A percentile compares a stretch with the other conserved stretches of the same genome.
Conservation (phyloP, 2,329 filamentous ascomycete species). For the Calonectria pauciramosa region DNA sequence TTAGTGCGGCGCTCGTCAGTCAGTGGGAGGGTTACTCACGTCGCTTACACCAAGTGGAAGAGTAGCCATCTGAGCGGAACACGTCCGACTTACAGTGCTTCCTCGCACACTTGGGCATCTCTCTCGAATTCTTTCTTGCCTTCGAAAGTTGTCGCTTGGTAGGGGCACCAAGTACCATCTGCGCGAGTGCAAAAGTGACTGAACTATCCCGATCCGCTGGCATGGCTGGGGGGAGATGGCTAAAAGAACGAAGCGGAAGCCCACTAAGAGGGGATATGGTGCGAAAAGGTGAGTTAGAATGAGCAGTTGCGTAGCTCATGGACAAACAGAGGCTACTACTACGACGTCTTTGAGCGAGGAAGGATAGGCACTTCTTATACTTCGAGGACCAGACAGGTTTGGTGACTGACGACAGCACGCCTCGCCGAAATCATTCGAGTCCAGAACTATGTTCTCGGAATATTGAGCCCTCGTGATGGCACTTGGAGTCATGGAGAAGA, state of each 20-base stretch:
- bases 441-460: too few species aligned
- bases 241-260: not conserved
- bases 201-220: not conserved
- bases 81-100: not conserved
- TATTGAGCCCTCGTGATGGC: not conserved
- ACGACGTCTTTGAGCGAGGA: not conserved
- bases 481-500: not conserved
- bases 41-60: constrained; percentile 5
- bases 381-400: not conserved
- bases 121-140: not conserved
- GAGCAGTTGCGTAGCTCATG: too few species aligned
- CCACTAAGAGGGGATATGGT: not conserved
- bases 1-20: not conserved
- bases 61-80: not conserved
- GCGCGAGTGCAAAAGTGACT: not conserved
- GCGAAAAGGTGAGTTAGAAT: too few species aligned
- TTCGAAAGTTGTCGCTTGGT: not conserved
- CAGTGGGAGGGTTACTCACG: not conserved
- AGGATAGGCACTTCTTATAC: not conserved
- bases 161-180: not conserved
- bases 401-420: too few species aligned
- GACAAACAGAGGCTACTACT: too few species aligned
- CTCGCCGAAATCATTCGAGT: not conserved
- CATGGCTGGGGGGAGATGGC: not conserved
- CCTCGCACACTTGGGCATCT: not conserved